A percentile compares a stretch with the other conserved stretches of the same genome.
These are phyloP conservation scores for Nemania sp. DNA, from an alignment of 2,329 filamentous ascomycete species.

Conservation along the genomic window DNA sequence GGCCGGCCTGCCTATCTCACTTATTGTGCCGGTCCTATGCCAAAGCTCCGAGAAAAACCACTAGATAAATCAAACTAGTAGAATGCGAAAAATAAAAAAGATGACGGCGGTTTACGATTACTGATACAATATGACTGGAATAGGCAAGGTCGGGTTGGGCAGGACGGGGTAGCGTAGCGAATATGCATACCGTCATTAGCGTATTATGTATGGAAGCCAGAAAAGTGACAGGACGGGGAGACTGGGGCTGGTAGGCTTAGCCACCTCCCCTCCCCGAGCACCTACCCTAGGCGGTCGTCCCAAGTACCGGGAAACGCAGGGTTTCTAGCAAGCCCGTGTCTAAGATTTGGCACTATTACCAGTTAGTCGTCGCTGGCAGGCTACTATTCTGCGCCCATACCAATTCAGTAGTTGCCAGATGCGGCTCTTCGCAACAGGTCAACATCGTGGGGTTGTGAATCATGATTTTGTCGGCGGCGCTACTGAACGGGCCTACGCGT, in stretches of 20 bases:
- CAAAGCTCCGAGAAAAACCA: not conserved
- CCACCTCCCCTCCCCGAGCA: too few species aligned
- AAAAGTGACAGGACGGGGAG: not conserved
- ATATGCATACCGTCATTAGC: slow-evolving; percentile 16
- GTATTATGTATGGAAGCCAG: not conserved
- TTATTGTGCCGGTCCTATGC: slow-evolving; percentile 5
- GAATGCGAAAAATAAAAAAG: not conserved
- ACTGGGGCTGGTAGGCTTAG: too few species aligned
- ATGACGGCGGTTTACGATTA: slow-evolving; percentile 8
- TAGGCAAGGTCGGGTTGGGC: slow-evolving; percentile 19
- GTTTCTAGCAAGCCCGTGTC: too few species aligned
- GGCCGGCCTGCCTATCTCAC: too few species aligned
- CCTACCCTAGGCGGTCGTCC: too few species aligned
- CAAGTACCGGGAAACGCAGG: slow-evolving; percentile 10
- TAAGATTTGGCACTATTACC: slow-evolving; percentile 14
- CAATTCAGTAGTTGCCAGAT: too few species aligned
- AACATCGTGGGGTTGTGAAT: too few species aligned
- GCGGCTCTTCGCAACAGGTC: too few species aligned
- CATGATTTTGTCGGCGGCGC: too few species aligned
- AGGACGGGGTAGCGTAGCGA: slow-evolving; percentile 7
- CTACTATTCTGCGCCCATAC: too few species aligned
- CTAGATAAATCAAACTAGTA: not conserved
- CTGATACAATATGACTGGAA: slow-evolving; percentile 9
- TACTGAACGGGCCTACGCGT: too few species aligned
- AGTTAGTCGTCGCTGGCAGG: not conserved